These are phyloP conservation scores for Aspergillus proliferans DNA, from an alignment of 2,329 filamentous ascomycete species.

Conservation along the genomic window DNA sequence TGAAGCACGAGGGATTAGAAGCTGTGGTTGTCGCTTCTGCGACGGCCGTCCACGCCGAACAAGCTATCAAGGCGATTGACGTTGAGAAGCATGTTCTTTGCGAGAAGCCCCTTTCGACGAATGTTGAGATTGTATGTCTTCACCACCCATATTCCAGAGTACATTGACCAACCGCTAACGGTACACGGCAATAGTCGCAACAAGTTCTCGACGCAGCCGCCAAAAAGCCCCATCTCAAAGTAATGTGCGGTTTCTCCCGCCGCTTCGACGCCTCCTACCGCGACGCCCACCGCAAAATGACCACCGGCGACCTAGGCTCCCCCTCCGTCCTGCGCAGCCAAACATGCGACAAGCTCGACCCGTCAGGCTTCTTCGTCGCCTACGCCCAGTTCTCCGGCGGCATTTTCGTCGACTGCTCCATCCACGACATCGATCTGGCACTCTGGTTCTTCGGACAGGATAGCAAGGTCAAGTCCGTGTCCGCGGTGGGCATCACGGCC, in stretches of 20 bases:
- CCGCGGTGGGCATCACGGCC: slow-evolving; percentile 53
- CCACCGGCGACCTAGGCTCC: slow-evolving; percentile 52
- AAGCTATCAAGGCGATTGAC: slow-evolving; percentile 53
- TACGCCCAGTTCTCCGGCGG: slow-evolving; percentile 62
- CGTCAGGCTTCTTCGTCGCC: slow-evolving; percentile 60
- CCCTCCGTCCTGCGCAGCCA: slow-evolving; percentile 58
- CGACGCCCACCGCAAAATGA: slow-evolving; percentile 50
- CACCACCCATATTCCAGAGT: neutral
- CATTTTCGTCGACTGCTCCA: slow-evolving; percentile 65
- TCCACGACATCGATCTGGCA: slow-evolving; percentile 64
- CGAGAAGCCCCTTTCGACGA: slow-evolving; percentile 51
- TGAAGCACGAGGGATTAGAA: slow-evolving; percentile 49
- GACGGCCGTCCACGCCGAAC: slow-evolving; percentile 52
- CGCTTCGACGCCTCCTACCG: slow-evolving; percentile 63
- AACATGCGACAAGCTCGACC: slow-evolving; percentile 62
- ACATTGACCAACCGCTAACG: neutral
- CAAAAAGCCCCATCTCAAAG: slow-evolving; percentile 54
- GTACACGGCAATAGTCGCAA: slow-evolving; percentile 44
- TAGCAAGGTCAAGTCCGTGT: slow-evolving; percentile 50
- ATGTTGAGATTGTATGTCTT: slow-evolving; percentile 49
- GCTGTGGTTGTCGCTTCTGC: slow-evolving; percentile 52
- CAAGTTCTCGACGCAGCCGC: slow-evolving; percentile 53
- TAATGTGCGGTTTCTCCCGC: slow-evolving; percentile 61
- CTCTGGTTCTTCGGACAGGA: slow-evolving; percentile 59
- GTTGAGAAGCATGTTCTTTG: slow-evolving; percentile 52